Base-by-base conservation (phyloP, 129 eudicot species). In the Tagetes patula region DNA sequence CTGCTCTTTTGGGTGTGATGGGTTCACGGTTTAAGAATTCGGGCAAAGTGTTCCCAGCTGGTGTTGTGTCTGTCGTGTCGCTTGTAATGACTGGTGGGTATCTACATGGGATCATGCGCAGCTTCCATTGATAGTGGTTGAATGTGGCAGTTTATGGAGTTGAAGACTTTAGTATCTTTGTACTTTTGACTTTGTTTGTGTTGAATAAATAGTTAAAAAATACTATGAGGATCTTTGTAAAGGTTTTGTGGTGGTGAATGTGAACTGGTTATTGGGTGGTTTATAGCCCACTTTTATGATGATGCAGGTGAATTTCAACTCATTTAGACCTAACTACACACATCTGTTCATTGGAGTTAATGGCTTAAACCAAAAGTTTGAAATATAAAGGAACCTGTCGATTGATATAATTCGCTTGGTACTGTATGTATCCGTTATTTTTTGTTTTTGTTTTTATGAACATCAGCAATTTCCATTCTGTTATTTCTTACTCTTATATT, bases 1-100 rank as follows among this genome's bases (percentile, higher is more conserved):
- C 91, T 42, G 86, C 91, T 30, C 98, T 90, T 67, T 74, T 93
- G 63, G 98, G 63, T 40, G 95, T 90, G 58, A 93, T 93, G 98
- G 98, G 96, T 10, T 68, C 84, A 42, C 87, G 96, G 47, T 93
- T 87, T 75, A 82, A 80, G 97, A 90, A 83, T 11, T 87, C 97
- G 1, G 93, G 96, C 13, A 94, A 94, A 76, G 64, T 94, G 8
- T 89, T 93, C 64, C 98, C 98, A 0, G 96, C 98, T 11, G 98
- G 96, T 32, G 87, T 90, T 37, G 98, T 93, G 55, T 87, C 98
- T 4, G 65, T 87, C 37, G 96, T 81, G n/a, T 93, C 98, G n/a
- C 70, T 93, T 40, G 77, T 93, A 5, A 93, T 93, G 98, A 90
- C 84, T 6, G 96, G 87, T 3, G 98, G 98, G 14, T 93, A 93